Base-by-base conservation (phyloP, 768 basidiomycete genomes). In the Boletellus ananas region DNA sequence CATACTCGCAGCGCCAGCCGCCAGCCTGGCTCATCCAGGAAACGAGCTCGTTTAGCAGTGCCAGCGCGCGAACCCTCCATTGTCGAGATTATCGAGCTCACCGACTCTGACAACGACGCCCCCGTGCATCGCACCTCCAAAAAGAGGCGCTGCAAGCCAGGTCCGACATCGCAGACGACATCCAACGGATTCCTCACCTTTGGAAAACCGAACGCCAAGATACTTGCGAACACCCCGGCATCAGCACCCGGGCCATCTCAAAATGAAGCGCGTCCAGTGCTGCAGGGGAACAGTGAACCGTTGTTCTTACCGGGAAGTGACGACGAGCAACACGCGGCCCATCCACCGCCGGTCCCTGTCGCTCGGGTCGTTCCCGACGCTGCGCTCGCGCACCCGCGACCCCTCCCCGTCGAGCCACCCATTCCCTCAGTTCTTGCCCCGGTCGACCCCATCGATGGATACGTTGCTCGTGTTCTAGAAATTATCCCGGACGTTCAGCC, bases 401-500 rank as follows among this genome's bases (percentile, higher is more conserved):
- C 21, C 14, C 44, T 20, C 8, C 21, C 31, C 13, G 48, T 48
- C 29, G 43, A 43, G 7, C 56, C 47, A 23, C 43, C 41, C n/a
- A 31, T 50, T 14, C 29, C 29, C 11, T 9, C 29, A 54, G 53
- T 51, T 20, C 42, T 50, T 13, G 41, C 38, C 6, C 40, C 23
- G 23, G 58, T 46, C 48, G 70, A 50, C 52, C 57, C 48, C 50
- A 46, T 53, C 49, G 69, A 69, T 40, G 57, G 31, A 16, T 66
- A 60, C 38, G 51, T 84, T 27, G 73, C 78, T 1, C 79, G 73
- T 36, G 73, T 88, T 27, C 70, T 85, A 34, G 85, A 87, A 58
- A 77, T 90, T 39, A 64, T 89, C 12, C 88, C 88, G 0, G 85
- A 89, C 56, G 84, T 88, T 20, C 73, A 77, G 18, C 80, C 83